Percentiles rank a stretch among this genome's conserved stretches.
Conservation (phyloP, 108 stramenopile species). For the Aurantiochytrium sp. region DNA sequence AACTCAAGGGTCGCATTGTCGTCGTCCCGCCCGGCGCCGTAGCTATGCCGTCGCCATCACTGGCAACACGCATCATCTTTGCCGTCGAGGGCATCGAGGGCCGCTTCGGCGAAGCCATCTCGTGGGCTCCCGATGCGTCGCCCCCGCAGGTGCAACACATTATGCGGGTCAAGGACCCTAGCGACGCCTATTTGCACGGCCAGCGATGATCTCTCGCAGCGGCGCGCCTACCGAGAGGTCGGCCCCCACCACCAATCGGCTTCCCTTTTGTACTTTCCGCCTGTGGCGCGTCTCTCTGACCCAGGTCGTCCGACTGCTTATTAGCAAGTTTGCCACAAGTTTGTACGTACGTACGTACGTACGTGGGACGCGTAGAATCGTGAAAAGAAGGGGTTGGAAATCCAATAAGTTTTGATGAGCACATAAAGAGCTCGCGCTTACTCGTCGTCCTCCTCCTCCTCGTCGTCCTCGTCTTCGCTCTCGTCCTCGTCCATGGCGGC, state of each 20-base stretch:
- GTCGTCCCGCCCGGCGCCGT: neutral
- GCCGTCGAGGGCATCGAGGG: neutral
- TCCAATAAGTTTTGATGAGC: neutral
- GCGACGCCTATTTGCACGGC: neutral
- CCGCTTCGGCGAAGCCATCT: neutral
- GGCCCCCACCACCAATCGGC: too few species aligned
- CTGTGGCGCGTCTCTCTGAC: too few species aligned
- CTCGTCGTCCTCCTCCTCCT: conserved; percentile 46
- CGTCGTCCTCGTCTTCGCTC: conserved; percentile 54
- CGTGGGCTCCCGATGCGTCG: neutral
- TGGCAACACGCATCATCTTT: neutral
- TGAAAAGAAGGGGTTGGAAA: neutral
- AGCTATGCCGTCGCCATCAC: neutral
- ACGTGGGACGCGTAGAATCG: neutral
- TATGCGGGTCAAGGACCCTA: conserved; percentile 10
- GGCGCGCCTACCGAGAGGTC: too few species aligned
- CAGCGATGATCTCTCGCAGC: neutral
- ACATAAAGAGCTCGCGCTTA: neutral
- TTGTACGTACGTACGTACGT: too few species aligned
- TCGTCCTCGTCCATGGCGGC: conserved; percentile 77
- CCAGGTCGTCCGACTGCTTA: too few species aligned
- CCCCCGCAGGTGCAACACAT: neutral
- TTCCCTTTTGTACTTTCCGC: too few species aligned
- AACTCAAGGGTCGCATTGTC: neutral
- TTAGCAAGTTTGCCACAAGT: too few species aligned